phyloP scores from a whole-genome alignment of 768 basidiomycete species.

The Austroboletus festivus region DNA sequence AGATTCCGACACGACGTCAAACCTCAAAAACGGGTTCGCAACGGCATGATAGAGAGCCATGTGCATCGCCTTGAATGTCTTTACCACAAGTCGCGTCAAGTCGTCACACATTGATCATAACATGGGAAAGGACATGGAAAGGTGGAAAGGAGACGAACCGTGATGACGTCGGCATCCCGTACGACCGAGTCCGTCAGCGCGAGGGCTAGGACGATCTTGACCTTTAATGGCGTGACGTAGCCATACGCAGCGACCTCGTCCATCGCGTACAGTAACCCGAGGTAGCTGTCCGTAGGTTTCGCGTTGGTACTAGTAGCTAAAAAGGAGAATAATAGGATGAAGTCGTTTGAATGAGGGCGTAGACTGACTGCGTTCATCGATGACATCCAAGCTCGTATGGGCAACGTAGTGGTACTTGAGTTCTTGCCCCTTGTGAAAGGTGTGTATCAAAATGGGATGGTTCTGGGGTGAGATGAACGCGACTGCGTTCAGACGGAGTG shows the following conservation, averaged over 20 bases:
- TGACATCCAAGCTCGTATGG: constrained; percentile 85
- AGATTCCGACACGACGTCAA: constrained; percentile 49
- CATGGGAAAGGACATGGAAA: background rate
- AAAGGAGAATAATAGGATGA: background rate
- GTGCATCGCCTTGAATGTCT: constrained; percentile 90
- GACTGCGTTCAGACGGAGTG: constrained; percentile 72
- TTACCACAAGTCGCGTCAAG: background rate
- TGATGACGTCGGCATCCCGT: constrained; percentile 73
- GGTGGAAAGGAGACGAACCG: constrained; percentile 44
- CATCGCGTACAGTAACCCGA: constrained; percentile 84
- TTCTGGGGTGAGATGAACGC: constrained; percentile 86
- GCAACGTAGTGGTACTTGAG: constrained; percentile 91
- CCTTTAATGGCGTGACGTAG: constrained; percentile 82
- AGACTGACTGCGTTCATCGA: constrained; percentile 83
- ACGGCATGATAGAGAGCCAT: constrained; percentile 82
- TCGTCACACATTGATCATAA: background rate
- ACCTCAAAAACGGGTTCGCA: constrained; percentile 81
- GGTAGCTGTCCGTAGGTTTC: constrained; percentile 74
- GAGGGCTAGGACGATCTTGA: constrained; percentile 82
- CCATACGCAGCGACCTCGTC: constrained; percentile 93
- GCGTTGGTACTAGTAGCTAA: constrained; percentile 37
- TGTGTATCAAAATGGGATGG: constrained; percentile 71
- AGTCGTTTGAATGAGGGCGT: background rate
- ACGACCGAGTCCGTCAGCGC: constrained; percentile 80
- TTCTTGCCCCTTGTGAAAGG: constrained; percentile 58